A percentile compares a stretch with the other conserved stretches of the same genome.
Evolutionary conservation across 305 asterid genomes (phyloP).

Genomic region (Solanum hybrid): DNA sequence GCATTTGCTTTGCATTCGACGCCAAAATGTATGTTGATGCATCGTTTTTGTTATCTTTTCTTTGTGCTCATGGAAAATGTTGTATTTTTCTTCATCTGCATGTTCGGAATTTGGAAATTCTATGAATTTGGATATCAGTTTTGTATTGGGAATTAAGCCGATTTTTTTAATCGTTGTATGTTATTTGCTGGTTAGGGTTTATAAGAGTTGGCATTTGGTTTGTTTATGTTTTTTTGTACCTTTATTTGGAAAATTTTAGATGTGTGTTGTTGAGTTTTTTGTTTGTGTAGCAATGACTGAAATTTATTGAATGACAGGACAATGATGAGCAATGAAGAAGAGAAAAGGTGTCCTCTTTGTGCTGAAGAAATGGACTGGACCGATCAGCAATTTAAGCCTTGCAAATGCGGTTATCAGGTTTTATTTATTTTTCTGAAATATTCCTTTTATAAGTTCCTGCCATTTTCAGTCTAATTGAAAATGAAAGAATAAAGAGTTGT

Average conservation of each 20-base stretch:
- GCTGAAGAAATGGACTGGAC: slow-evolving; percentile 99
- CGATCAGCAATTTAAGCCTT: slow-evolving; percentile 90
- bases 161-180: not conserved
- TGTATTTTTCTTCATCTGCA: not conserved
- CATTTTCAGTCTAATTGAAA: not conserved
- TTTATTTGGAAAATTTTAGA: not conserved
- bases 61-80: not conserved
- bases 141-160: not conserved
- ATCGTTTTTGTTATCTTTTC: not conserved
- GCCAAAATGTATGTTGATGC: not conserved
- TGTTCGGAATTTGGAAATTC: not conserved
- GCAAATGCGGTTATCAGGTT: slow-evolving; percentile 93
- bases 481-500: not conserved
- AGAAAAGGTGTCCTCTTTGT: slow-evolving; percentile 92
- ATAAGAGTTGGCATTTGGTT: not conserved
- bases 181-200: not conserved
- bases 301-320: slow-evolving; percentile 16
- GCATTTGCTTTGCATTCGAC: not conserved
- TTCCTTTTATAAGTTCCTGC: not conserved
- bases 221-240: not conserved
- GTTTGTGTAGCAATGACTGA: not conserved
- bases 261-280: not conserved
- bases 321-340: slow-evolving; percentile 76
- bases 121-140: not conserved
- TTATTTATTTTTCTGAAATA: not conserved